Conservation (phyloP, 805 yeast genomes). For the Dipodascus geniculatus region DNA sequence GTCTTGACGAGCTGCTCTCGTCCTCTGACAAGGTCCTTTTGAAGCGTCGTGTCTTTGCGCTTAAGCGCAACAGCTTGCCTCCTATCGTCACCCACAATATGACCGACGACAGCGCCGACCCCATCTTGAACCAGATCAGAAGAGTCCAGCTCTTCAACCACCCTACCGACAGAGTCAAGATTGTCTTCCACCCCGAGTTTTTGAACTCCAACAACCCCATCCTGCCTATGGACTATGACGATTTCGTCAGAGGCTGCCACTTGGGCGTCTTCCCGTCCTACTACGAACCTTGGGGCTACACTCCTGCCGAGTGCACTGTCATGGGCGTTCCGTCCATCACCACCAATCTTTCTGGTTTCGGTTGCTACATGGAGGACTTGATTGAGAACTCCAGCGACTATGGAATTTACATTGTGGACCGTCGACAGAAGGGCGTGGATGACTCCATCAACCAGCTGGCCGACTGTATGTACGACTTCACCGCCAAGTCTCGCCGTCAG, state of each 20-base stretch:
- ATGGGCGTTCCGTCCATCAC: constrained; percentile 99
- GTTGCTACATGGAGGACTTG: constrained; percentile 96
- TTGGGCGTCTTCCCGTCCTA: constrained; percentile 97
- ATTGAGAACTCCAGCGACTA: constrained; percentile 91
- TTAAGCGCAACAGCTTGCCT: constrained; percentile 80
- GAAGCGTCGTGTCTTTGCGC: constrained; percentile 86
- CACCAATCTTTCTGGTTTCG: constrained; percentile 91
- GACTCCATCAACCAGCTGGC: constrained; percentile 87
- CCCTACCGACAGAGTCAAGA: constrained; percentile 84
- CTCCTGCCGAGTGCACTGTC: constrained; percentile 98
- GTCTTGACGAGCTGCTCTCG: constrained; percentile 71
- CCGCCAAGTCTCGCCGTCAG: constrained; percentile 85
- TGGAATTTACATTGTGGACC: constrained; percentile 93
- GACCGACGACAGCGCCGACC: constrained; percentile 86
- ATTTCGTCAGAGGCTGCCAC: constrained; percentile 95
- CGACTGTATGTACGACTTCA: constrained; percentile 80
- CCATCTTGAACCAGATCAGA: constrained; percentile 83
- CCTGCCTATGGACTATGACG: constrained; percentile 87
- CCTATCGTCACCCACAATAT: constrained; percentile 96
- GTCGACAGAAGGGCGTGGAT: constrained; percentile 84
- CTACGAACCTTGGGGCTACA: constrained; percentile 99
- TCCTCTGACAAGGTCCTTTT: constrained; percentile 80
- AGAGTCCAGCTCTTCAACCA: constrained; percentile 83
- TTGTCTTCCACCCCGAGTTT: constrained; percentile 96
- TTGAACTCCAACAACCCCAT: constrained; percentile 91